Base-by-base conservation (phyloP, 441 rosid genomes). In the Erodium chrysanthum region DNA sequence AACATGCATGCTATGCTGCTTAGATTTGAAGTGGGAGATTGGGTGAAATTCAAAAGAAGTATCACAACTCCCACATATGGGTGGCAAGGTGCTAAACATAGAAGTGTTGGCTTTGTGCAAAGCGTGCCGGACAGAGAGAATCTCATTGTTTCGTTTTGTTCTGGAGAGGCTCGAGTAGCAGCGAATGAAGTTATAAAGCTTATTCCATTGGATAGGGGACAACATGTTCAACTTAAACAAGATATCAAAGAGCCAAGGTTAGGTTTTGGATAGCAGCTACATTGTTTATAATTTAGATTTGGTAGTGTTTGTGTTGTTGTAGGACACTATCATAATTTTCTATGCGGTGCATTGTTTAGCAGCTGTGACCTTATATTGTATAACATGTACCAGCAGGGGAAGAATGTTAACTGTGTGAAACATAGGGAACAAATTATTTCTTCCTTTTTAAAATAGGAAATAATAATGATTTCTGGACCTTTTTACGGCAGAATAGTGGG, bases 21-120 rank as follows among this genome's bases (percentile, higher is more conserved):
- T 76, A 95, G 99, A 77, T 95, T 79, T 83, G 96, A 88, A 75
- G 85, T 90, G 67, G 97, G 98, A 66, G 98, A 95, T 76, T 95
- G 99, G 99, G 95, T 92, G 77, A 95, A 90, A 82, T 95, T 90
- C 75, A 92, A 81, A 78, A 84, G 96, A 85, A 83, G 86, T 76
- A 81, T 90, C 73, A 81, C 81, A 5, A 70, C 84, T 77, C 98
- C 99, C 60, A 71, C 82, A 25, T 79, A 86, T 81, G 98, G 97
- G 50, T 95, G 97, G 99, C 98, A 88, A 87, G 89, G 88, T 78
- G 99, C 98, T 65, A 85, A 81, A 70, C 93, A 88, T 71, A 87
- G 77, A 77, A 95, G 99, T 77, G 97, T 92, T 75, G 99, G 99
- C 74, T 95, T 95, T 89, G 98, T 95, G 79, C 99, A 90, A 82